Percentiles rank a stretch among this genome's conserved stretches.
Conservation (phyloP, 2,329 filamentous ascomycete genomes). For the Dactylellina haptotyla region DNA sequence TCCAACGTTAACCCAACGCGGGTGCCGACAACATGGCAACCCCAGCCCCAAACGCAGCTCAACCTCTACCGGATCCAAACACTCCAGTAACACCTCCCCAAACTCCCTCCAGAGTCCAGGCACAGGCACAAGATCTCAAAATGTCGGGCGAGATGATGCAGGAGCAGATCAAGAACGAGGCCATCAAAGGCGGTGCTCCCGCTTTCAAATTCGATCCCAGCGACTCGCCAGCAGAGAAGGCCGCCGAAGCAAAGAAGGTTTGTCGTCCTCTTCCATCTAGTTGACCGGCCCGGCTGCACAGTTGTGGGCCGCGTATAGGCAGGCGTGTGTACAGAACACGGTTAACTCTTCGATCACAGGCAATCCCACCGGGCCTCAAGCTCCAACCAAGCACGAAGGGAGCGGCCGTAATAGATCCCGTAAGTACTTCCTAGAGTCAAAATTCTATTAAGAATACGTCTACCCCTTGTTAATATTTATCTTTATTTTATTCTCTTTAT, state of each 20-base stretch:
- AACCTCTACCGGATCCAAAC: slow-evolving; percentile 21
- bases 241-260: slow-evolving; percentile 72
- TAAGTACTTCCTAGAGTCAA: slow-evolving; percentile 18
- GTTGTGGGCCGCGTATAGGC: slow-evolving; percentile 57
- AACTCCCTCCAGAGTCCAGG: slow-evolving; percentile 38
- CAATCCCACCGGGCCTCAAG: slow-evolving; percentile 38
- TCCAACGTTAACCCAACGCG: slow-evolving; percentile 32
- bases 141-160: slow-evolving; percentile 61
- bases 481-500: slow-evolving; percentile 9
- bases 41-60: slow-evolving; percentile 21
- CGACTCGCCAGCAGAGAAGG: slow-evolving; percentile 84
- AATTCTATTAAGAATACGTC: neutral
- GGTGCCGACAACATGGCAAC: slow-evolving; percentile 47
- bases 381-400: slow-evolving; percentile 51
- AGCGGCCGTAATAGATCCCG: slow-evolving; percentile 34
- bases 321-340: slow-evolving; percentile 80
- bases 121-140: slow-evolving; percentile 30
- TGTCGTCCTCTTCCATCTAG: neutral
- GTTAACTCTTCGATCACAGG: slow-evolving; percentile 61
- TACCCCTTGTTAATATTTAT: slow-evolving; percentile 10
- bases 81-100: slow-evolving; percentile 52
- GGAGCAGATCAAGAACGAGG: slow-evolving; percentile 78
- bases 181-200: slow-evolving; percentile 78
- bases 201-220: slow-evolving; percentile 89
- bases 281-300: neutral